Percentiles rank a stretch among this genome's conserved stretches.
Evolutionary conservation across 2,329 filamentous ascomycete genomes (phyloP).

Genomic region (Fusarium hostae): DNA sequence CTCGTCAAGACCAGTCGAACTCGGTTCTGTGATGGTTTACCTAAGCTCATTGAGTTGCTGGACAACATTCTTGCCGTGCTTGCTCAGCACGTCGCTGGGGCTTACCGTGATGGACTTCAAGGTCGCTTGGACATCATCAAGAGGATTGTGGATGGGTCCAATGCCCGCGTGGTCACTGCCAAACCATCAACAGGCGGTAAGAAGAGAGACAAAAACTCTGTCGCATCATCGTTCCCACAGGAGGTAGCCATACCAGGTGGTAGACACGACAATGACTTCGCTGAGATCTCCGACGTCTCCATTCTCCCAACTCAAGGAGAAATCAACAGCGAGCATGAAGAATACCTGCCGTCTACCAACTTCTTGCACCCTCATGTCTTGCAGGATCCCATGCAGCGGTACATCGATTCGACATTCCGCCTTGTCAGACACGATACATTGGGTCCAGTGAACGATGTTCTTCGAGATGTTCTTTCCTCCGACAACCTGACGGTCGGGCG

Average conservation of each 20-base stretch:
- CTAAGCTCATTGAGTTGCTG: not conserved
- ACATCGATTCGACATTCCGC: conserved; percentile 16
- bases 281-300: conserved; percentile 27
- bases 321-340: not conserved
- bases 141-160: not conserved
- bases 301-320: conserved; percentile 17
- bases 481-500: not conserved
- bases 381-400: not conserved
- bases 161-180: not conserved
- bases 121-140: not conserved
- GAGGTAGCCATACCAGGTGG: not conserved
- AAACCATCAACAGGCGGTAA: not conserved
- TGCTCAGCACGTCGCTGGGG: not conserved
- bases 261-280: conserved; percentile 31
- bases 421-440: conserved; percentile 20
- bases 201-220: not conserved
- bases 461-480: not conserved
- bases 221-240: not conserved
- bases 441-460: conserved; percentile 3
- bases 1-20: not conserved
- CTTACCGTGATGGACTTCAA: not conserved
- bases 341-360: conserved; percentile 15
- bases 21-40: not conserved
- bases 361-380: conserved; percentile 7
- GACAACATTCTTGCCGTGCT: not conserved